These are phyloP conservation scores for Podospora anserina DNA, from an alignment of 495 filamentous ascomycete species.

Conservation along the genomic window DNA sequence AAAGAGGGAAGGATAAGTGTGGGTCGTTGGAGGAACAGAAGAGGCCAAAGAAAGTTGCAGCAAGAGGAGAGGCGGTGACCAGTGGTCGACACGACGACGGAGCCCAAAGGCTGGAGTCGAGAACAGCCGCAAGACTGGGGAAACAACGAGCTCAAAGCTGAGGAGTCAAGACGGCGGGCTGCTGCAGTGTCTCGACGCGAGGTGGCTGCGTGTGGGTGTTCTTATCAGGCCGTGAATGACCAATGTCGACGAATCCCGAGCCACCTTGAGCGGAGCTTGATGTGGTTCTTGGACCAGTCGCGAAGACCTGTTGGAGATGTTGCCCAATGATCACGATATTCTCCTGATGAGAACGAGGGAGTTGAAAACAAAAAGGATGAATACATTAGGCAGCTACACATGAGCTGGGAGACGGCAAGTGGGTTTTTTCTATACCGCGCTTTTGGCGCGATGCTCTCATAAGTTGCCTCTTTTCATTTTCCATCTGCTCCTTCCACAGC, in stretches of 20 bases:
- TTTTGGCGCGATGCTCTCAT: background rate
- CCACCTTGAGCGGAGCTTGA: conserved; percentile 7
- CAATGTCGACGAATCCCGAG: conserved; percentile 21
- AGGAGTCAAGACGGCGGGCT: background rate
- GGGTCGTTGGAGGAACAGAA: background rate
- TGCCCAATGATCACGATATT: background rate
- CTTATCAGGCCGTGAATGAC: conserved; percentile 13
- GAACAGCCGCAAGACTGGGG: background rate
- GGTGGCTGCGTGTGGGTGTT: conserved; percentile 12
- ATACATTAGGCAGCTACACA: background rate
- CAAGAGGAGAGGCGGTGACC: background rate
- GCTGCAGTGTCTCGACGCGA: conserved; percentile 1
- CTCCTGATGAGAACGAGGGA: background rate
- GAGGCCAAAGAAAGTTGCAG: conserved; percentile 7
- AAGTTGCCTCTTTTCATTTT: background rate
- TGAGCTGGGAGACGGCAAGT: background rate
- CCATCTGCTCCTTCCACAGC: background rate
- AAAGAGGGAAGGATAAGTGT: background rate
- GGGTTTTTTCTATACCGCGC: background rate
- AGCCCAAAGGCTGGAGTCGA: background rate
- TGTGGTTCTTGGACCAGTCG: background rate
- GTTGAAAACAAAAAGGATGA: background rate
- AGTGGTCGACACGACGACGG: conserved; percentile 7
- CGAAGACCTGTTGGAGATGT: background rate
- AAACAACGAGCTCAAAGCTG: background rate